phyloP scores from a whole-genome alignment of 768 basidiomycete genomes.

The Boletus rufocinnamomeus region DNA sequence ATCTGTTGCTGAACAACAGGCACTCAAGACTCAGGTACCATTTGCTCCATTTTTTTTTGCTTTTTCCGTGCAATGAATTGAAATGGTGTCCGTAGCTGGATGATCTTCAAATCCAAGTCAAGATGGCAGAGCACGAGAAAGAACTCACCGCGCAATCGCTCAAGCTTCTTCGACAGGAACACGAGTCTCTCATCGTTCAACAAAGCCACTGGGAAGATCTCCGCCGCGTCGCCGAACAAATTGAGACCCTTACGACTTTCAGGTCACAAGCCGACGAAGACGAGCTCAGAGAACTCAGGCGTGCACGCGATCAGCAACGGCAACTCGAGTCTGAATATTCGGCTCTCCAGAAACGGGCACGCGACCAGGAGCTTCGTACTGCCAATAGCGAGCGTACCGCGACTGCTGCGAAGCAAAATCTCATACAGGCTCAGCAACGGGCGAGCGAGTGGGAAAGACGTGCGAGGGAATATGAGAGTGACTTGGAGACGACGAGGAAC shows the following conservation, averaged over 20 bases:
- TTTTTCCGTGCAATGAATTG: not conserved
- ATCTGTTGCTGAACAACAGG: slow-evolving; percentile 54
- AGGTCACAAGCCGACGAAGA: slow-evolving; percentile 67
- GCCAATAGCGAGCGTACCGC: slow-evolving; percentile 63
- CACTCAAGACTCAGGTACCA: slow-evolving; percentile 59
- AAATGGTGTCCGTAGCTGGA: slow-evolving; percentile 48
- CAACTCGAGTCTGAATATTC: slow-evolving; percentile 67
- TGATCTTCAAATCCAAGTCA: slow-evolving; percentile 58
- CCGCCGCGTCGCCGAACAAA: slow-evolving; percentile 67
- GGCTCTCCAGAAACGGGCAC: slow-evolving; percentile 68
- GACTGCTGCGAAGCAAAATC: slow-evolving; percentile 57
- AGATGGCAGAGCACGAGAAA: slow-evolving; percentile 61
- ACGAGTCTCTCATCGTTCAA: slow-evolving; percentile 59
- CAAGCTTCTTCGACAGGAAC: slow-evolving; percentile 55
- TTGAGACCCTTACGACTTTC: slow-evolving; percentile 62
- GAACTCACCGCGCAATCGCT: slow-evolving; percentile 56
- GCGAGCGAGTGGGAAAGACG: slow-evolving; percentile 81
- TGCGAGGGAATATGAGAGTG: slow-evolving; percentile 66
- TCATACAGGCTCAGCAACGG: slow-evolving; percentile 74
- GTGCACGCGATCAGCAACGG: slow-evolving; percentile 57
- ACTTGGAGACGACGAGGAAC: slow-evolving; percentile 59
- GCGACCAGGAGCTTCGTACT: slow-evolving; percentile 67
- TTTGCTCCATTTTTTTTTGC: not conserved
- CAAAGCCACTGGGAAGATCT: slow-evolving; percentile 81
- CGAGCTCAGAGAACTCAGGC: slow-evolving; percentile 71